Evolutionary conservation across 2,329 filamentous ascomycete genomes (phyloP).

Genomic region (Botrytis porri): DNA sequence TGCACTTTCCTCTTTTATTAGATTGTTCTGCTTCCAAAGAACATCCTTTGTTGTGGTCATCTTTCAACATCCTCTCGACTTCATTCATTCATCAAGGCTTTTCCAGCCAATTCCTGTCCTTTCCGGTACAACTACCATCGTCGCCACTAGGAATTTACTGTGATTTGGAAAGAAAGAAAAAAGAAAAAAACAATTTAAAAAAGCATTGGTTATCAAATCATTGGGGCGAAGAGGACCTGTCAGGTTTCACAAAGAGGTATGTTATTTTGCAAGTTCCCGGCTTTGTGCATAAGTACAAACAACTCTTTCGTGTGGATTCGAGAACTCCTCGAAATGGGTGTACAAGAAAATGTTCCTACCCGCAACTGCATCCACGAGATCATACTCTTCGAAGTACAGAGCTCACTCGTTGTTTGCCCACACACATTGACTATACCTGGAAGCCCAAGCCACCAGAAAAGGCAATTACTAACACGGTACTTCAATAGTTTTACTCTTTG

Average conservation of each 20-base stretch:
- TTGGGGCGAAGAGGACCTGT: slow-evolving; percentile 12
- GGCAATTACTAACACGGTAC: slow-evolving; percentile 11
- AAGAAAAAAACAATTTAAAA: background rate
- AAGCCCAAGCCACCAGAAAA: background rate
- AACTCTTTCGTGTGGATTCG: slow-evolving; percentile 16
- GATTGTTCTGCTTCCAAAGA: background rate
- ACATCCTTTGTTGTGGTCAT: slow-evolving; percentile 12
- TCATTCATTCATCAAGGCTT: slow-evolving; percentile 8
- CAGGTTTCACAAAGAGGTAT: slow-evolving; percentile 18
- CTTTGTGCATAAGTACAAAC: slow-evolving; percentile 15
- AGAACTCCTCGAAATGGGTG: slow-evolving; percentile 11
- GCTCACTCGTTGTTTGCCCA: slow-evolving; percentile 12
- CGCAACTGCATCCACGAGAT: slow-evolving; percentile 15
- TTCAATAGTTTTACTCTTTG: slow-evolving; percentile 3
- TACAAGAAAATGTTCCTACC: slow-evolving; percentile 17
- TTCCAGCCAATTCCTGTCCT: slow-evolving; percentile 15
- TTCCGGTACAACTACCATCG: slow-evolving; percentile 6
- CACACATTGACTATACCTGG: slow-evolving; percentile 10
- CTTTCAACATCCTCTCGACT: background rate
- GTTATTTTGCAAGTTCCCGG: slow-evolving; percentile 11
- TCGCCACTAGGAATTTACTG: background rate
- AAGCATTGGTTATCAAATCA: background rate
- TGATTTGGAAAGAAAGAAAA: background rate
- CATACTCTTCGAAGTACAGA: slow-evolving; percentile 10
- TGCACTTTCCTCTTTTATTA: slow-evolving; percentile 1